Conservation (phyloP, 2,329 filamentous ascomycete species). For the Penicillium sp. region DNA sequence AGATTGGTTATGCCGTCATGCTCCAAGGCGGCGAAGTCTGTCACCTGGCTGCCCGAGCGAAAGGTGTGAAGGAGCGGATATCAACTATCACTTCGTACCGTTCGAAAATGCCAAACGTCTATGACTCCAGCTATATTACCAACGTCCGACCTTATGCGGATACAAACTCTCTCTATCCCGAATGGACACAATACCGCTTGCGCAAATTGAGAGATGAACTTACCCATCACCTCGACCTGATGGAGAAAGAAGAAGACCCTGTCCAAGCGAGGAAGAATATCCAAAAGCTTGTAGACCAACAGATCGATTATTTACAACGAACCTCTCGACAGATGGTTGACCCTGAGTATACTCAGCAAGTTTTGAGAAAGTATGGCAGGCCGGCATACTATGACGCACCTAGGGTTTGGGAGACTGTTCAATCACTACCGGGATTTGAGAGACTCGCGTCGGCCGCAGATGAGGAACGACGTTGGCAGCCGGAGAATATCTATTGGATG, state of each 20-base stretch:
- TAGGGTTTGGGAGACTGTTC: constrained; percentile 9
- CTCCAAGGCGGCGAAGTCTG: constrained; percentile 25
- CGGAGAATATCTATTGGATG: constrained; percentile 10
- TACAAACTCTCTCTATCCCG: constrained; percentile 14
- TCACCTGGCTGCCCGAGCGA: constrained; percentile 21
- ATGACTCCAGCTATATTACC: constrained; percentile 20
- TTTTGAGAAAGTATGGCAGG: constrained; percentile 6
- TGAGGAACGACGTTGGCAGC: constrained; percentile 6
- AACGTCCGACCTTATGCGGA: constrained; percentile 18
- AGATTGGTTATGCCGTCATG: constrained; percentile 21
- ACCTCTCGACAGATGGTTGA: constrained; percentile 13
- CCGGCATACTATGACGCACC: constrained; percentile 10
- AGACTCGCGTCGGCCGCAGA: constrained; percentile 6
- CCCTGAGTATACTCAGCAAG: constrained; percentile 3
- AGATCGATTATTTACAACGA: constrained; percentile 11
- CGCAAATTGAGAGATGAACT: constrained; percentile 15
- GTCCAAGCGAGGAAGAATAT: not conserved
- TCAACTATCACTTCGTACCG: constrained; percentile 24
- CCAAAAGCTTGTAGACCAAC: constrained; percentile 4
- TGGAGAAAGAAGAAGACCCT: not conserved
- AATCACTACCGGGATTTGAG: constrained; percentile 5
- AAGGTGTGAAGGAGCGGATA: constrained; percentile 21
- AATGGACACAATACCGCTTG: constrained; percentile 19
- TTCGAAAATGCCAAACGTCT: constrained; percentile 11
- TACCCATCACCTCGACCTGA: constrained; percentile 2